A percentile compares a stretch with the other conserved stretches of the same genome.
phyloP scores from a whole-genome alignment of 2,329 filamentous ascomycete species.

The Colletotrichum spinosum region DNA sequence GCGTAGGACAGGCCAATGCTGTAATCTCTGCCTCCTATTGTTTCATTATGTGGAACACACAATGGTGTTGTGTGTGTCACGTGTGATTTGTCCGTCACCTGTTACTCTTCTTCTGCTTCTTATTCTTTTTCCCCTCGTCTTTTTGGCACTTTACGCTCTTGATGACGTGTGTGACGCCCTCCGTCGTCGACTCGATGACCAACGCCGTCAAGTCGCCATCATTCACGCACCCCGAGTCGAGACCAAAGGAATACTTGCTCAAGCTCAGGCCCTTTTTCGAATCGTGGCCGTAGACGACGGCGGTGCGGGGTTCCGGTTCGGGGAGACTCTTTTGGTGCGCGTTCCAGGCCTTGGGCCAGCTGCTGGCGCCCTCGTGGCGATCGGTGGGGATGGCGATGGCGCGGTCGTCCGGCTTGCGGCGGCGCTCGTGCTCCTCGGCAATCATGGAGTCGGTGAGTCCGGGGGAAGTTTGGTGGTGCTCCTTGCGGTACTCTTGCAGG shows the following conservation, averaged over 20 bases:
- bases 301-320: constrained; percentile 61
- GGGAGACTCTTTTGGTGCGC: constrained; percentile 54
- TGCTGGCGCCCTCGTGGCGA: constrained; percentile 61
- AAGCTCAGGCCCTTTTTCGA: constrained; percentile 73
- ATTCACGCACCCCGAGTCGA: constrained; percentile 86
- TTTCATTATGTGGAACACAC: too few relatives aligned
- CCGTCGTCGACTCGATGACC: constrained; percentile 69
- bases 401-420: constrained; percentile 42
- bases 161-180: constrained; percentile 49
- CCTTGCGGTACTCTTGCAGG: constrained; percentile 31
- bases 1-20: too few relatives aligned
- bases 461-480: constrained; percentile 36
- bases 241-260: constrained; percentile 79
- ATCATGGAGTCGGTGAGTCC: constrained; percentile 31
- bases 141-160: constrained; percentile 55
- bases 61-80: not conserved
- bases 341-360: constrained; percentile 77
- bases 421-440: constrained; percentile 37
- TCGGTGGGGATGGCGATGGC: constrained; percentile 52
- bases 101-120: constrained; percentile 24
- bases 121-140: constrained; percentile 28
- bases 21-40: too few relatives aligned
- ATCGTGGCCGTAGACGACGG: constrained; percentile 89
- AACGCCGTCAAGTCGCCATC: constrained; percentile 82
- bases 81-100: constrained; percentile 32